Base-by-base conservation (phyloP, 2,329 filamentous ascomycete genomes). In the Calonectria hongkongensis region DNA sequence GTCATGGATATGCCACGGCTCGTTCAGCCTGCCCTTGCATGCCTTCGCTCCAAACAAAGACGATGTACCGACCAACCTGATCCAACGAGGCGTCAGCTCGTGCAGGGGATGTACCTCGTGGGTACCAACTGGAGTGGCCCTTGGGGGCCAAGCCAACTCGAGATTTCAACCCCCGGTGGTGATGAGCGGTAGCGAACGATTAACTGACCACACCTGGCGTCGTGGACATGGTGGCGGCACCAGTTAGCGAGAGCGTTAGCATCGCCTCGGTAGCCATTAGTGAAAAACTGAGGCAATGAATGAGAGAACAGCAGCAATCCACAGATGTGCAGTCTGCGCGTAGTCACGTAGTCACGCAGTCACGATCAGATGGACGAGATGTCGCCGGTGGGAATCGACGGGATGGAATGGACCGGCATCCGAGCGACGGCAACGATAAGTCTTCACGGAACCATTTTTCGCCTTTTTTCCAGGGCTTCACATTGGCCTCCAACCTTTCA, bases 11-110 rank as follows among this genome's bases (percentile, higher is more conserved):
- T 68, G 43, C 27, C 30, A 62, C 45, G 48, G 60, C 65, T 62
- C 28, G n/a, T 63, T 36, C 41, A 71, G 43, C 50, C 15, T 71
- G 48, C 70, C 70, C 70, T 72, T 72, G 70, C 70, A 72, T 72
- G 27, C 70, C 70, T 67, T 64, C n/a, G 56, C 70, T 63, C 47
- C 54, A 67, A 63, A 30, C 51, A 62, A 70, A 70, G 43, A 70
- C 27, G 56, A 30, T 43, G 45, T 28, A 63, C 54, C 54, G 13
- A 43, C 43, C 54, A n/a, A 62, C 60, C 60, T 65, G 28, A 64
- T n/a, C 39, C 50, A 47, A 58, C 62, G 68, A 70, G 68, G 62
- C 50, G 63, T 70, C 68, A 66, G 54, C 48, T 65, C 45, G 30
- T 25, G 33, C 43, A 70, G 62, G 62, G 68, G 68, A 36, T 39